Evolutionary conservation across 345 rosid species (phyloP), one percentile per base, ranked within the genome.

Genomic region (Murraya paniculata): DNA sequence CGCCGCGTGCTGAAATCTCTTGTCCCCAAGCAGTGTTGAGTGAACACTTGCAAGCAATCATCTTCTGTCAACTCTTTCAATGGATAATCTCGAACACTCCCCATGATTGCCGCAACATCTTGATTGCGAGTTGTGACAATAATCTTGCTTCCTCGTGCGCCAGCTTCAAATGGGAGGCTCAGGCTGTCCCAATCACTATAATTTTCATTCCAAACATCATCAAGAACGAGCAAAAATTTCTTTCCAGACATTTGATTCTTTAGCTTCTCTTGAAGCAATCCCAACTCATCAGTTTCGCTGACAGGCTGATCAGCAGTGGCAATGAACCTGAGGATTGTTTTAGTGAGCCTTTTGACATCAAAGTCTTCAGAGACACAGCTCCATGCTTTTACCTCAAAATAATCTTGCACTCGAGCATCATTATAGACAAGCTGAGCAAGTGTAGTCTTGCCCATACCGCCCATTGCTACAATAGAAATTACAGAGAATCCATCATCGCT

Each of bases 181-280:
- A 87, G 74, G 9, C 13, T 24, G 24, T 56, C 82, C 91, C 91
- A 89, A 2, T 39, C 70, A 48, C 65, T 33, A 22, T 25, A 62
- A 65, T 64, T 75, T n/a, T 86, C 86, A 31, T 84, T 81, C 93
- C 91, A 85, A 30, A 85, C 39, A 74, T 85, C 88, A 79, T 86
- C 89, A 24, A 88, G 38, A 62, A 86, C 74, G 9, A 86, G 65
- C 18, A 86, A 68, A 64, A 86, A 86, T 41, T 82, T 82, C 82
- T 81, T 88, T 50, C 83, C 77, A 7, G 36, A 60, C 24, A 90
- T 57, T 11, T 64, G 53, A 36, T 76, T 7, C 38, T 58, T 67
- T 64, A 80, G 24, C 5, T 73, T 18, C 5, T 25, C 53, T 55
- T 73, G 86, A 73, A 83, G 82, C 24, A 14, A 30, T 45, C 76